Percentiles rank a stretch among this genome's conserved stretches.
phyloP scores from a whole-genome alignment of 305 asterid species.

The Fraxinus latifolia region DNA sequence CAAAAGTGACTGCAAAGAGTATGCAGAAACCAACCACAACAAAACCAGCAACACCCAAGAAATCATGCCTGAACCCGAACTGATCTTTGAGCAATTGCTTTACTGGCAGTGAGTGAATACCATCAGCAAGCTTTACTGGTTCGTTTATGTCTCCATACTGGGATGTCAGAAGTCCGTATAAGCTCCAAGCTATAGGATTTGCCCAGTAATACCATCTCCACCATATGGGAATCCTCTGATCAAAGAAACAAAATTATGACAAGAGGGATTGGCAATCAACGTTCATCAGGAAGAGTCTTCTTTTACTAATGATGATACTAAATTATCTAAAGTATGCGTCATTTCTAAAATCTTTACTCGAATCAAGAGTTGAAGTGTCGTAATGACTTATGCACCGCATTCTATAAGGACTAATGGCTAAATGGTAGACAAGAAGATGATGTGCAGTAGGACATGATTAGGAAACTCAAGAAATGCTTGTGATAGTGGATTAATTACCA shows the following conservation, averaged over 20 bases:
- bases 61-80: slow-evolving; percentile 65
- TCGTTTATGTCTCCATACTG: slow-evolving; percentile 63
- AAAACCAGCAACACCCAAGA: slow-evolving; percentile 51
- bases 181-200: slow-evolving; percentile 74
- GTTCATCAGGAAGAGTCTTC: not conserved
- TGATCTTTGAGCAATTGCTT: slow-evolving; percentile 47
- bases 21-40: slow-evolving; percentile 50
- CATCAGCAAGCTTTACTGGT: slow-evolving; percentile 45
- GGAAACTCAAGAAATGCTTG: not conserved
- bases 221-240: slow-evolving; percentile 80
- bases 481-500: slow-evolving; percentile 33
- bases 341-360: not conserved
- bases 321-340: not conserved
- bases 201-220: slow-evolving; percentile 96
- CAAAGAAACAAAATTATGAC: not conserved
- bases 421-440: not conserved
- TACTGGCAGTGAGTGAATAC: slow-evolving; percentile 38
- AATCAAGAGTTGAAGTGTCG: not conserved
- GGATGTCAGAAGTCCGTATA: slow-evolving; percentile 70
- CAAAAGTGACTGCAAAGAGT: slow-evolving; percentile 58
- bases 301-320: not conserved
- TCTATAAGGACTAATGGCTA: not conserved
- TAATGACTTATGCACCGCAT: not conserved
- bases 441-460: not conserved
- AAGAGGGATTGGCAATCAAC: not conserved